Conservation (phyloP, 192 early-diverging fungal genomes). For the Phycomyces blakesleeanus region DNA sequence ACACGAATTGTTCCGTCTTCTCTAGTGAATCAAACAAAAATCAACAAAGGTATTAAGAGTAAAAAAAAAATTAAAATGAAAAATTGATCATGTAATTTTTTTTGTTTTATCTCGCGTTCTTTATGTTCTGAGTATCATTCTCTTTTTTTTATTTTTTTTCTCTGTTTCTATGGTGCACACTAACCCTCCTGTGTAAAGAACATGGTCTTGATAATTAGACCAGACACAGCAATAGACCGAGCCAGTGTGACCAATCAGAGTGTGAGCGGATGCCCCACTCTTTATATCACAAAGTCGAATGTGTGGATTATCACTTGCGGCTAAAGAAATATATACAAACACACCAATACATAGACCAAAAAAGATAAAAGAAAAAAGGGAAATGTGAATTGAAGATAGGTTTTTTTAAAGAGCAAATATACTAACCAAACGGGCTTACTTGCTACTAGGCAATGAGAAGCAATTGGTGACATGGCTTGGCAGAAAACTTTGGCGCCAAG, state of each 20-base stretch:
- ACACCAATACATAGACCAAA: no score
- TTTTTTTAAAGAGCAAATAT: no score
- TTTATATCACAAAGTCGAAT: constrained; percentile 81
- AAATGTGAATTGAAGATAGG: no score
- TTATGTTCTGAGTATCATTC: background rate
- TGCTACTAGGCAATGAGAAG: constrained; percentile 73
- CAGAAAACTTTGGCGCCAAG: constrained; percentile 63
- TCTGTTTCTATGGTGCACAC: background rate
- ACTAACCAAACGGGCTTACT: no score
- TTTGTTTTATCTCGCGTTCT: background rate
- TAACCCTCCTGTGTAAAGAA: constrained; percentile 73
- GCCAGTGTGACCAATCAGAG: constrained; percentile 57
- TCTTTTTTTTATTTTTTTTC: no score
- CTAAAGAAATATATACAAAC: no score
- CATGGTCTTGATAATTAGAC: constrained; percentile 69
- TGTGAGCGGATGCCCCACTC: constrained; percentile 53
- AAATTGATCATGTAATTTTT: constrained; percentile 16
- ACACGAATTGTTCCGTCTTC: constrained; percentile 63
- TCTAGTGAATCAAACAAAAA: no score
- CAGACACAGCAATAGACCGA: constrained; percentile 61
- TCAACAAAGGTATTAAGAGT: no score
- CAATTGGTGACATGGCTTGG: constrained; percentile 75
- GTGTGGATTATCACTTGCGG: constrained; percentile 58
- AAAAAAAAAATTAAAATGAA: background rate
- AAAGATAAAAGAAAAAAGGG: no score